phyloP scores from a whole-genome alignment of 768 basidiomycete species.

The Suillus subaureus region DNA sequence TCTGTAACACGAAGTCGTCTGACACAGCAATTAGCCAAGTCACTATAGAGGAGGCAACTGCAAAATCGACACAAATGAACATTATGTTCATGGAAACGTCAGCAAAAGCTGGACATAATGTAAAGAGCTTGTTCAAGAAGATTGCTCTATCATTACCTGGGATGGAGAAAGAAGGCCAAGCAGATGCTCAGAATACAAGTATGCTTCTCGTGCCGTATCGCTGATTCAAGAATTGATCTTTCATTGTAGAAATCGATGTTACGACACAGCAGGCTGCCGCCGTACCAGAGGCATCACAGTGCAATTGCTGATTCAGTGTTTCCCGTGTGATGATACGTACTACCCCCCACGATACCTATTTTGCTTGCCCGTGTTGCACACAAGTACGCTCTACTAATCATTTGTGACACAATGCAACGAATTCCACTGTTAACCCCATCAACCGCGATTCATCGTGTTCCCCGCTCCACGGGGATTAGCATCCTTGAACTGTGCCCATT shows the following conservation, averaged over 20 bases:
- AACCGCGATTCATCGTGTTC: slow-evolving; percentile 96
- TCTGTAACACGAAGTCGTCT: slow-evolving; percentile 5
- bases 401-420: slow-evolving; percentile 5
- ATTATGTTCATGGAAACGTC: slow-evolving; percentile 99
- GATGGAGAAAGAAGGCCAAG: slow-evolving; percentile 81
- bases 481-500: slow-evolving; percentile 90
- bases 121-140: slow-evolving; percentile 98
- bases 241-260: slow-evolving; percentile 82
- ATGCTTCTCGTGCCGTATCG: slow-evolving; percentile 15
- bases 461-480: slow-evolving; percentile 88
- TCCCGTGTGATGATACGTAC: slow-evolving; percentile 4
- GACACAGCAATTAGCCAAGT: slow-evolving; percentile 72
- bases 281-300: slow-evolving; percentile 85
- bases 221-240: slow-evolving; percentile 12
- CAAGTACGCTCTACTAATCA: slow-evolving; percentile 18
- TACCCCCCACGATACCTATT: slow-evolving; percentile 21
- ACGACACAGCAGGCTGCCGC: slow-evolving; percentile 67
- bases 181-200: slow-evolving; percentile 56
- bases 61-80: slow-evolving; percentile 84
- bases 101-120: slow-evolving; percentile 98
- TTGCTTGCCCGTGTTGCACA: slow-evolving; percentile 24
- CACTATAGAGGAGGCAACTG: slow-evolving; percentile 96
- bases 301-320: slow-evolving; percentile 62
- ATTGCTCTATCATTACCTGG: slow-evolving; percentile 98
- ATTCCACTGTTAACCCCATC: slow-evolving; percentile 24